These are phyloP conservation scores for Phoma herbarum DNA, from an alignment of 2,329 filamentous ascomycete species.

Conservation along the genomic window DNA sequence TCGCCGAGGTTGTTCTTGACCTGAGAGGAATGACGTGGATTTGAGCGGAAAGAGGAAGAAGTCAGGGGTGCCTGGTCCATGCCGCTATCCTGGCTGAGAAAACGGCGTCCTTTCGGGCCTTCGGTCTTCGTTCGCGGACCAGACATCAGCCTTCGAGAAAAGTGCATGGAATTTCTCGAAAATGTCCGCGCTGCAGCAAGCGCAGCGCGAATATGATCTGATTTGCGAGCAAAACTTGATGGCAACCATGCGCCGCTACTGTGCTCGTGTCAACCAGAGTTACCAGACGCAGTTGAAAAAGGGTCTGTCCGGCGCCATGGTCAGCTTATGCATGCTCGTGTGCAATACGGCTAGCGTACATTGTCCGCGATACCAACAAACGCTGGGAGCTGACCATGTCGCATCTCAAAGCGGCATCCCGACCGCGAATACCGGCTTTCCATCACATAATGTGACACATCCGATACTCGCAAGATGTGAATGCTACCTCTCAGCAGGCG, in stretches of 20 bases:
- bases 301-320: constrained; percentile 6
- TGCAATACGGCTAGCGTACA: constrained; percentile 16
- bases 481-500: constrained; percentile 6
- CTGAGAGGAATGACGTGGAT: constrained; percentile 20
- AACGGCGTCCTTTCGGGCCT: constrained; percentile 18
- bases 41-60: background rate
- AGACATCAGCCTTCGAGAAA: constrained; percentile 14
- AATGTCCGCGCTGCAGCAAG: constrained; percentile 2
- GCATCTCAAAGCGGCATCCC: constrained; percentile 39
- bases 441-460: constrained; percentile 38
- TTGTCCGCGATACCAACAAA: constrained; percentile 19
- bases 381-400: constrained; percentile 29
- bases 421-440: constrained; percentile 30
- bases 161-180: constrained; percentile 15
- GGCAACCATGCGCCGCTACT: constrained; percentile 1
- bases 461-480: constrained; percentile 22
- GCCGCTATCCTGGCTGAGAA: background rate
- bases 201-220: background rate
- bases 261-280: constrained; percentile 4
- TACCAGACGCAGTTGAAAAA: constrained; percentile 9
- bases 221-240: constrained; percentile 1
- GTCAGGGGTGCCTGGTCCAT: background rate
- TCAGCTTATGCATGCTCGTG: constrained; percentile 21
- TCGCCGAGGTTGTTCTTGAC: constrained; percentile 10
- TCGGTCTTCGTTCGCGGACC: constrained; percentile 20